Conservation (phyloP, 148 eudicot genomes). For the Fagopyrum homotropicum region DNA sequence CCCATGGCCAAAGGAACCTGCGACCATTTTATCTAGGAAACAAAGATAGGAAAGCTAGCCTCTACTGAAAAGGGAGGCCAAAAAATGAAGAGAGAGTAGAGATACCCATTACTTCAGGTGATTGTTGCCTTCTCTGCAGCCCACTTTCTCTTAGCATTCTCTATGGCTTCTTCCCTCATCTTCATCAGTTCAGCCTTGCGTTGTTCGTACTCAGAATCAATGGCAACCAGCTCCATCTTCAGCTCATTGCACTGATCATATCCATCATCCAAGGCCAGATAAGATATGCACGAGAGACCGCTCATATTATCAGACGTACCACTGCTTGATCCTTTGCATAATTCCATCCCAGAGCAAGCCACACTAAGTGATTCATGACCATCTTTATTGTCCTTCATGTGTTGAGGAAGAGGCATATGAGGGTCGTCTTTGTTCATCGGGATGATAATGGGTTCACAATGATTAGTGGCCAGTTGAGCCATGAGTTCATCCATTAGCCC, state of each 20-base stretch:
- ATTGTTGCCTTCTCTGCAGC: constrained; percentile 25
- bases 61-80: neutral
- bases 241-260: constrained; percentile 33
- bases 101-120: constrained; percentile 16
- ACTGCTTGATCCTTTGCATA: constrained; percentile 11
- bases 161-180: constrained; percentile 56
- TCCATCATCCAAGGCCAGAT: constrained; percentile 16
- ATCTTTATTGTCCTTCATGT: neutral
- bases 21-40: neutral
- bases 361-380: neutral
- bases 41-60: neutral
- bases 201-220: constrained; percentile 41
- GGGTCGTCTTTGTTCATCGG: neutral
- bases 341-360: neutral
- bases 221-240: constrained; percentile 52
- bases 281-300: constrained; percentile 21
- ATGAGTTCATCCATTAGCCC: constrained; percentile 55
- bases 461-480: neutral
- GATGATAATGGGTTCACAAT: neutral
- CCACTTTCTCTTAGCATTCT: constrained; percentile 52
- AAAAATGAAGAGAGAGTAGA: neutral
- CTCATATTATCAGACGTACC: constrained; percentile 30
- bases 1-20: neutral
- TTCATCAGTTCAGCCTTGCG: constrained; percentile 38
- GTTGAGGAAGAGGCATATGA: neutral